phyloP scores from a whole-genome alignment of 371 early-diverging fungal species.

The Mucor piriformis region DNA sequence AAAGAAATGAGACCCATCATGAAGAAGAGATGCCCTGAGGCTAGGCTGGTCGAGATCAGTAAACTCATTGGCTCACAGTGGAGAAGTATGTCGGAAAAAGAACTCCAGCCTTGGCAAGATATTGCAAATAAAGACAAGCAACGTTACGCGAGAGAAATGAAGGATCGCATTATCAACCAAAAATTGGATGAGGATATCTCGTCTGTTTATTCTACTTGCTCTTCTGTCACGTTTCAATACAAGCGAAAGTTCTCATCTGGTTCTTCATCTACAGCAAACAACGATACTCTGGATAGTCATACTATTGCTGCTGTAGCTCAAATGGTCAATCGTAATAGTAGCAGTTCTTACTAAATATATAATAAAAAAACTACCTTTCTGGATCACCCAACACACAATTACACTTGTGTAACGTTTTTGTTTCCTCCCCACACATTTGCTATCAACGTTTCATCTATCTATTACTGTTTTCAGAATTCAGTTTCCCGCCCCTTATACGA shows the following conservation, averaged over 20 bases:
- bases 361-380: too few relatives aligned
- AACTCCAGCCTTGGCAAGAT: constrained; percentile 62
- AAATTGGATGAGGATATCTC: constrained; percentile 10
- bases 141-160: constrained; percentile 73
- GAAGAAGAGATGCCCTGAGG: constrained; percentile 55
- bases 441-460: too few relatives aligned
- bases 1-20: constrained; percentile 62
- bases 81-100: constrained; percentile 56
- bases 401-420: too few relatives aligned
- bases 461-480: too few relatives aligned
- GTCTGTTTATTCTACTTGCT: constrained; percentile 1
- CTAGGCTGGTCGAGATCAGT: constrained; percentile 67
- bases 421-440: too few relatives aligned
- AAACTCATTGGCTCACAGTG: constrained; percentile 68
- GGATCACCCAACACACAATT: too few relatives aligned
- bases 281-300: constrained; percentile 17
- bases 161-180: constrained; percentile 35
- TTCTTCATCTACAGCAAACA: not conserved
- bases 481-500: too few relatives aligned
- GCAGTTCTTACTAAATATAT: not conserved
- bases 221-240: not conserved
- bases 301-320: constrained; percentile 29
- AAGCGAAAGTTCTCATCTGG: constrained; percentile 1
- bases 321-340: constrained; percentile 25
- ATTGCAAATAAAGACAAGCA: constrained; percentile 72